phyloP scores from a whole-genome alignment of 352 stramenopile species.

The Phytophthora litchii region DNA sequence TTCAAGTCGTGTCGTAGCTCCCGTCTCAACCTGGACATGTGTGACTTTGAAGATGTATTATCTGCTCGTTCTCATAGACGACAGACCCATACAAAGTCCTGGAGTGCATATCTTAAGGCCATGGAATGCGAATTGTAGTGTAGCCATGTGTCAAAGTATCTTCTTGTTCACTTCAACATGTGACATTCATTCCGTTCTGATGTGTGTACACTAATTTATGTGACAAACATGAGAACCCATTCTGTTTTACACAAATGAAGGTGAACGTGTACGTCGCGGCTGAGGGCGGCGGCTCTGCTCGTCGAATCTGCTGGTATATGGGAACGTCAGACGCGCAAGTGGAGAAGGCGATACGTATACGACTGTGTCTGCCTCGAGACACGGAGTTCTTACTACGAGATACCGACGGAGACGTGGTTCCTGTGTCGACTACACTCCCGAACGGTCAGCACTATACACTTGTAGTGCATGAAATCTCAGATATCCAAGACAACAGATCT shows the following conservation, averaged over 20 bases:
- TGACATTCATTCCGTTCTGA: constrained; percentile 5
- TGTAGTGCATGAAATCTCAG: constrained; percentile 25
- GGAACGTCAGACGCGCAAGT: constrained; percentile 59
- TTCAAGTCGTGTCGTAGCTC: constrained; percentile 24
- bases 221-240: constrained; percentile 17
- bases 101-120: constrained; percentile 21
- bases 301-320: constrained; percentile 60
- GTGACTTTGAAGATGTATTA: constrained; percentile 27
- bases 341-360: constrained; percentile 47
- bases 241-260: constrained; percentile 25
- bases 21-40: constrained; percentile 30
- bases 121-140: constrained; percentile 36
- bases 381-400: constrained; percentile 51
- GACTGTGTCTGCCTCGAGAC: constrained; percentile 30
- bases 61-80: constrained; percentile 14
- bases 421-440: constrained; percentile 41
- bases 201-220: constrained; percentile 8
- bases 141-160: constrained; percentile 9
- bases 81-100: constrained; percentile 6
- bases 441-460: constrained; percentile 39
- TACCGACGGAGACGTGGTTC: constrained; percentile 51
- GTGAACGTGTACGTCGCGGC: constrained; percentile 31
- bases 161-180: constrained; percentile 11
- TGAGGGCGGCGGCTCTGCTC: constrained; percentile 4
- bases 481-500: background rate